Conservation (phyloP, 345 rosid genomes). For the Orychophragmus violaceus region DNA sequence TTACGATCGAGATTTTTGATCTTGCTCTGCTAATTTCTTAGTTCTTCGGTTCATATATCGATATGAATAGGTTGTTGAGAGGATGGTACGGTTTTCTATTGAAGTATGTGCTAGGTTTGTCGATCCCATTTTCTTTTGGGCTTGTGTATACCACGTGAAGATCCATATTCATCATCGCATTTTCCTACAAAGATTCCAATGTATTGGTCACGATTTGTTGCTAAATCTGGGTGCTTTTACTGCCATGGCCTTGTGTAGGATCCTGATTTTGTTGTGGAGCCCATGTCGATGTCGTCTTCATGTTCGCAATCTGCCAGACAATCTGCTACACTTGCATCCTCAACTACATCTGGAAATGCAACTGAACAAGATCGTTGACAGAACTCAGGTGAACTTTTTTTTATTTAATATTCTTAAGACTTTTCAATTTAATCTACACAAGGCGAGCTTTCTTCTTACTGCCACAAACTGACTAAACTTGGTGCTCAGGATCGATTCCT, state of each 20-base stretch:
- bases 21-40: background rate
- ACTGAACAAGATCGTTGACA: slow-evolving; percentile 49
- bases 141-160: background rate
- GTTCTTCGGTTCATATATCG: background rate
- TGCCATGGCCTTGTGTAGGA: slow-evolving; percentile 45
- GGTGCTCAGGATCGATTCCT: slow-evolving; percentile 55
- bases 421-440: background rate
- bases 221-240: slow-evolving; percentile 1
- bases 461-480: background rate
- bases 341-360: slow-evolving; percentile 41
- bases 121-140: background rate
- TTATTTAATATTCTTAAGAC: background rate
- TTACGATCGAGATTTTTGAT: background rate
- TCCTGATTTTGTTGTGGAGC: slow-evolving; percentile 78
- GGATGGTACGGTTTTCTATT: background rate
- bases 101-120: background rate
- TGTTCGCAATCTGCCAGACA: slow-evolving; percentile 56
- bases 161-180: background rate
- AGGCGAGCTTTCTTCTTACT: background rate
- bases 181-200: background rate
- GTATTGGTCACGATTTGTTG: background rate
- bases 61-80: background rate
- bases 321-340: slow-evolving; percentile 50
- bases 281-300: slow-evolving; percentile 60
- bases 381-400: slow-evolving; percentile 43